Conservation (phyloP, 2,329 filamentous ascomycete genomes). For the Fusarium irregulare region DNA sequence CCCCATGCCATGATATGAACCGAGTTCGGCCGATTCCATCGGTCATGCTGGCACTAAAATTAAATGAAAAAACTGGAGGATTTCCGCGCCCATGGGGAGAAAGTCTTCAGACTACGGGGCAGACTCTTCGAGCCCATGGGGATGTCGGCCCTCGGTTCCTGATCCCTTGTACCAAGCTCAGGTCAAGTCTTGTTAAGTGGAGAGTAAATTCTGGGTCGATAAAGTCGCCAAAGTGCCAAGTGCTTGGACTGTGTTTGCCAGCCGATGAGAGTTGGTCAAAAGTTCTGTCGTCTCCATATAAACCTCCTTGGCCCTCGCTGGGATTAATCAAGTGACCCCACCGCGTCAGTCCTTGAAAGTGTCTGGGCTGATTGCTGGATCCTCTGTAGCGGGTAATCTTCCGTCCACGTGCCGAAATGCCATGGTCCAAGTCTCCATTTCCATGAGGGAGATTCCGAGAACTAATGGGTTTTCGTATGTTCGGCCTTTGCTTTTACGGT, state of each 20-base stretch:
- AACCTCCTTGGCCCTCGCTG: constrained; percentile 5
- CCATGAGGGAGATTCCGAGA: not conserved
- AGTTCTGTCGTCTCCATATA: constrained; percentile 15
- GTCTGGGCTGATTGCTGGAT: not conserved
- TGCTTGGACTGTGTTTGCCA: constrained; percentile 5
- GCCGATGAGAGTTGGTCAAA: constrained; percentile 19
- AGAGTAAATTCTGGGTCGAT: constrained; percentile 4
- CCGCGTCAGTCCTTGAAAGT: not conserved
- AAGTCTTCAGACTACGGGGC: not conserved
- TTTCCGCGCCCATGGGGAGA: not conserved
- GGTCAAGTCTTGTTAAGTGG: constrained; percentile 30
- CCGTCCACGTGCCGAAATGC: not conserved
- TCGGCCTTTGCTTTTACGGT: not conserved
- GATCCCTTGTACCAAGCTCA: constrained; percentile 4
- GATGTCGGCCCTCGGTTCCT: constrained; percentile 29
- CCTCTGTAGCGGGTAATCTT: constrained; percentile 3
- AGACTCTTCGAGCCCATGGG: constrained; percentile 1
- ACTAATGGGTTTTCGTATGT: not conserved
- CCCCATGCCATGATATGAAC: not conserved
- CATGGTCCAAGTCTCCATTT: not conserved
- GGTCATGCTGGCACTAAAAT: not conserved
- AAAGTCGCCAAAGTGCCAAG: constrained; percentile 21
- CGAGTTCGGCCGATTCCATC: not conserved
- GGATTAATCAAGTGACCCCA: constrained; percentile 20
- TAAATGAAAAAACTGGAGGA: not conserved